phyloP scores from a whole-genome alignment of 2,329 filamentous ascomycete species.

The Talaromyces verruculosus region DNA sequence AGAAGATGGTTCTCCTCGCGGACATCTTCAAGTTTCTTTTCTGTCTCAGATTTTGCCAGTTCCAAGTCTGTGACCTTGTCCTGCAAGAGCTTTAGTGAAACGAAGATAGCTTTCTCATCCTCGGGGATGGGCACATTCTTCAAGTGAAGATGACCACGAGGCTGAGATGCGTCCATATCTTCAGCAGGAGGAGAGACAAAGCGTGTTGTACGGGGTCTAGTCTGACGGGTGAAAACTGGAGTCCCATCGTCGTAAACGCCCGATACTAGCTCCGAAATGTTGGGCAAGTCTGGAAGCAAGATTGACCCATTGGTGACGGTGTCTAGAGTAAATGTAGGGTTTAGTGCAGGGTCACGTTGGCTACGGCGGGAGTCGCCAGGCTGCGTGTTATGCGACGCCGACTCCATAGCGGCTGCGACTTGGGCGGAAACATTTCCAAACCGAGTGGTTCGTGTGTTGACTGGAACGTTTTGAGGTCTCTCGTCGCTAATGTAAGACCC shows the following conservation, averaged over 20 bases:
- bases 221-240: constrained; percentile 54
- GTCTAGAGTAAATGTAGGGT: constrained; percentile 31
- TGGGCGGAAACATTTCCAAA: constrained; percentile 52
- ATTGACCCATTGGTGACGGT: constrained; percentile 58
- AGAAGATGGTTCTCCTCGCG: constrained; percentile 55
- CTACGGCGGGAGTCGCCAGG: constrained; percentile 33
- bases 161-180: constrained; percentile 32
- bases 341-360: constrained; percentile 27
- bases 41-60: constrained; percentile 53
- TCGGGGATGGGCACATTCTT: constrained; percentile 58
- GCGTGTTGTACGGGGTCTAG: constrained; percentile 52
- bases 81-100: constrained; percentile 59
- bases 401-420: constrained; percentile 41
- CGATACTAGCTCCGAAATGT: constrained; percentile 62
- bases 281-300: constrained; percentile 60
- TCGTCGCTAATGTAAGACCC: constrained; percentile 54
- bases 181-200: constrained; percentile 52
- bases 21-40: constrained; percentile 52
- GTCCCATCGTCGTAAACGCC: constrained; percentile 59
- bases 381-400: constrained; percentile 39
- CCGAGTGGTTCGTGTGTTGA: constrained; percentile 54
- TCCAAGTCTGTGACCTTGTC: constrained; percentile 60
- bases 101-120: constrained; percentile 63
- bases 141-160: constrained; percentile 48
- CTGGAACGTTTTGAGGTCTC: constrained; percentile 45